Evolutionary conservation across 176 grass and related monocot genomes (phyloP), one percentile per base, ranked within the genome.

Genomic region (Aegilops umbellulata): DNA sequence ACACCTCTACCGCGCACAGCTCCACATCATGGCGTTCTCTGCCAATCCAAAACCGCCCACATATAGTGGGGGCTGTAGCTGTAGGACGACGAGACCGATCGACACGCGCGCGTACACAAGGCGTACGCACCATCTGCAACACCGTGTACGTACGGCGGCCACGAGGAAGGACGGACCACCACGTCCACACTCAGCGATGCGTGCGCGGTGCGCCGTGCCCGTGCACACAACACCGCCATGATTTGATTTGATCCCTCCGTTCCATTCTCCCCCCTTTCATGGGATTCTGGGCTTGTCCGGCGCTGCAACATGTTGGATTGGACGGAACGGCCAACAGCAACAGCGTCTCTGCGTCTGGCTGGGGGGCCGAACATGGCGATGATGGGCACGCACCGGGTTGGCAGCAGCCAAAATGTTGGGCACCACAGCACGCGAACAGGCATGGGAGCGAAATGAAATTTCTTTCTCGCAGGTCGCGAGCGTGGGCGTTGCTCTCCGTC

Each of bases 271-370:
- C 9, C 8, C 55, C 8, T 42, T 1, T 80, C 53, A 44, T 79
- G 77, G 20, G 68, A 74, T 74, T 79, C 55, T 16, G 76, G 53
- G 36, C 65, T 82, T 66, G 79, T 82, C 86, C 79, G 68, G 39
- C 42, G 86, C 71, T 49, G 86, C 57, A 24, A 86, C 69, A 36
- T 25, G 35, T 63, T 62, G 66, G 85, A 63, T 63, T 60, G 77
- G 77, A 71, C 22, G 76, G 84, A 58, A 79, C 65, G 64, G 65
- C 24, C 47, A 11, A 49, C 16, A 68, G 25, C 69, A 34, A 13
- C 30, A 69, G 30, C 46, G 16, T 29, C 46, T 19, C 22, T 55
- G 29, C 44, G 15, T 27, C 25, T 19, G 25, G 26, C 26, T 66
- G 4, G 25, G 39, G 39, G 39, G n/a, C n/a, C n/a, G n/a, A n/a